These are phyloP conservation scores for Sindora glabra DNA, from an alignment of 306 rosid genomes.

Conservation along the genomic window DNA sequence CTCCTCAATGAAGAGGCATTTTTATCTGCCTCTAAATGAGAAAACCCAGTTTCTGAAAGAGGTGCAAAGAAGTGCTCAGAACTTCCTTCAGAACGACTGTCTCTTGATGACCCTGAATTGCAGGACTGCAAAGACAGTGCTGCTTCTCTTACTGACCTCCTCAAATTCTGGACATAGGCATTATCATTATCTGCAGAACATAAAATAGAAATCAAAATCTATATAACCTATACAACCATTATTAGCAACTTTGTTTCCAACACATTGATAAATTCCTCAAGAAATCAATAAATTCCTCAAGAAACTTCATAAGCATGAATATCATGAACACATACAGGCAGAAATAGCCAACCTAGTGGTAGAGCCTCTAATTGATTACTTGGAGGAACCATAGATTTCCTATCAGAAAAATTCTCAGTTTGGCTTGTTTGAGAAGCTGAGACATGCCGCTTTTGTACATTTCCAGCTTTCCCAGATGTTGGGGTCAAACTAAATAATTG, in stretches of 20 bases:
- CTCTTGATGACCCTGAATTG: constrained; percentile 54
- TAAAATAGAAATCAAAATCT: constrained; percentile 13
- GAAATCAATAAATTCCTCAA: constrained; percentile 15
- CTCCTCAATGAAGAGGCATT: constrained; percentile 57
- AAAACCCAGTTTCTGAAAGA: constrained; percentile 62
- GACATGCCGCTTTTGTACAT: constrained; percentile 58
- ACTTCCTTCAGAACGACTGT: constrained; percentile 68
- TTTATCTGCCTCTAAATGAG: constrained; percentile 56
- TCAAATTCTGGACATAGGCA: constrained; percentile 58
- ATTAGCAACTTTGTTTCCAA: constrained; percentile 7
- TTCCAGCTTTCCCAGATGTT: constrained; percentile 84
- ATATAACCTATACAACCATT: constrained; percentile 16
- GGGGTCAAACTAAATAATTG: constrained; percentile 87
- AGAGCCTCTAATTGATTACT: constrained; percentile 45
- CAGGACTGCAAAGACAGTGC: constrained; percentile 54
- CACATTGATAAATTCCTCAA: constrained; percentile 2
- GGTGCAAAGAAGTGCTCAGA: constrained; percentile 89
- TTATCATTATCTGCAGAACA: constrained; percentile 45
- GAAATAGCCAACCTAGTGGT: constrained; percentile 53
- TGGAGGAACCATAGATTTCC: constrained; percentile 55
- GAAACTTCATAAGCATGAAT: constrained; percentile 17
- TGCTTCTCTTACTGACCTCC: constrained; percentile 90
- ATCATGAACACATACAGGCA: constrained; percentile 10
- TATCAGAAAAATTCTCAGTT: constrained; percentile 53
- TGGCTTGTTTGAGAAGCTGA: constrained; percentile 58